Percentiles rank a stretch among this genome's conserved stretches.
Conservation (phyloP, 75 land plant genomes). For the Pinus albicaulis region DNA sequence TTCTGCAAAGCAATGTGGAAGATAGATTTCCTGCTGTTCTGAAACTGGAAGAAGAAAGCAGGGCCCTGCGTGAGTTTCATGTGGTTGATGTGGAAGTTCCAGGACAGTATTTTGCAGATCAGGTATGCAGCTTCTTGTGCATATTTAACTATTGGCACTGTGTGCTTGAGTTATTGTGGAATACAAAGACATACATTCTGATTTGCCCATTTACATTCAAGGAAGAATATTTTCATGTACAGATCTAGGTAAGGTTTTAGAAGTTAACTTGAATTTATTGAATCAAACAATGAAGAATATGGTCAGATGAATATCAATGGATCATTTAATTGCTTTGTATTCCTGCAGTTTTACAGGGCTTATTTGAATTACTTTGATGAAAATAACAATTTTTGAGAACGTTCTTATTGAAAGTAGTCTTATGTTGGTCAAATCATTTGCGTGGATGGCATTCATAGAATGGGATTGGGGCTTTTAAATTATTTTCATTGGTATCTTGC, state of each 20-base stretch:
- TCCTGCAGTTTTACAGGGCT: no score
- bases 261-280: neutral
- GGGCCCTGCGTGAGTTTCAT: conserved; percentile 89
- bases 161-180: neutral
- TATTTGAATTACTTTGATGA: neutral
- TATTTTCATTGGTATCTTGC: conserved; percentile 7
- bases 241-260: neutral
- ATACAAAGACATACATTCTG: neutral
- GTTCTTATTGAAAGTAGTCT: neutral
- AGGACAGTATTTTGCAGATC: conserved; percentile 96
- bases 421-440: neutral
- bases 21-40: conserved; percentile 96
- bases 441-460: neutral
- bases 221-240: neutral
- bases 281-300: neutral
- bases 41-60: conserved; percentile 97
- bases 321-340: no score
- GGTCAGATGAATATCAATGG: neutral
- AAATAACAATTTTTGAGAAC: neutral
- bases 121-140: conserved; percentile 44
- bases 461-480: no score
- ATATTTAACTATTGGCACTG: neutral
- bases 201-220: neutral
- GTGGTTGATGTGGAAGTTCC: conserved; percentile 98
- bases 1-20: conserved; percentile 96